These are phyloP conservation scores for Yarrowia sp. DNA, from an alignment of 805 yeast species.

Conservation along the genomic window DNA sequence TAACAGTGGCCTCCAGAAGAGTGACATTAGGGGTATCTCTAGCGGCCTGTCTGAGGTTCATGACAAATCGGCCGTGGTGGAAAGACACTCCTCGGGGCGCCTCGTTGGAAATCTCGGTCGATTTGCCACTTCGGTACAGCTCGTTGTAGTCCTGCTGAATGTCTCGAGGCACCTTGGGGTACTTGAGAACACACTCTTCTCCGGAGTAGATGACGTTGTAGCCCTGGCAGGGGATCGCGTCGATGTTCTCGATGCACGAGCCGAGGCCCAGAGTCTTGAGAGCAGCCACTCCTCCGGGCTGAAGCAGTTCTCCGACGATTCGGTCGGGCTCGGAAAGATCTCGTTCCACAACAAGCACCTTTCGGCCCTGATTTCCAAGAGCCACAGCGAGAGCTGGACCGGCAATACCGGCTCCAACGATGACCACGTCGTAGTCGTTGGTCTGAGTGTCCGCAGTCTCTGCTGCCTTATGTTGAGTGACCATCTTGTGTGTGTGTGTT, in stretches of 20 bases:
- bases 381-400: constrained; percentile 94
- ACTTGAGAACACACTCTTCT: constrained; percentile 65
- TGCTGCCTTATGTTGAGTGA: constrained; percentile 2
- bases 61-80: constrained; percentile 89
- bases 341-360: constrained; percentile 78
- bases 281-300: constrained; percentile 94
- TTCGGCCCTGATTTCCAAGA: constrained; percentile 87
- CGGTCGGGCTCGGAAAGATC: constrained; percentile 94
- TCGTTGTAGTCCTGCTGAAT: constrained; percentile 37
- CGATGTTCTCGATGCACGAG: constrained; percentile 73
- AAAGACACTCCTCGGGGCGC: constrained; percentile 72
- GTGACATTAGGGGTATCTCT: constrained; percentile 75
- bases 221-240: constrained; percentile 78
- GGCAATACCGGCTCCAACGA: constrained; percentile 98
- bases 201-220: constrained; percentile 77
- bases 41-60: constrained; percentile 76
- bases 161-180: constrained; percentile 56
- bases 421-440: constrained; percentile 73
- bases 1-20: constrained; percentile 83
- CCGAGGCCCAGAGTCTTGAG: constrained; percentile 82
- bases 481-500: constrained; percentile 21
- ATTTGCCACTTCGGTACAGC: constrained; percentile 38
- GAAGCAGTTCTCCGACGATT: constrained; percentile 96
- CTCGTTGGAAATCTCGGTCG: constrained; percentile 48
- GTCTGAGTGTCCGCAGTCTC: background rate